Percentiles rank a stretch among this genome's conserved stretches.
phyloP scores from a whole-genome alignment of 2,329 filamentous ascomycete genomes.

The Apiospora koreana region DNA sequence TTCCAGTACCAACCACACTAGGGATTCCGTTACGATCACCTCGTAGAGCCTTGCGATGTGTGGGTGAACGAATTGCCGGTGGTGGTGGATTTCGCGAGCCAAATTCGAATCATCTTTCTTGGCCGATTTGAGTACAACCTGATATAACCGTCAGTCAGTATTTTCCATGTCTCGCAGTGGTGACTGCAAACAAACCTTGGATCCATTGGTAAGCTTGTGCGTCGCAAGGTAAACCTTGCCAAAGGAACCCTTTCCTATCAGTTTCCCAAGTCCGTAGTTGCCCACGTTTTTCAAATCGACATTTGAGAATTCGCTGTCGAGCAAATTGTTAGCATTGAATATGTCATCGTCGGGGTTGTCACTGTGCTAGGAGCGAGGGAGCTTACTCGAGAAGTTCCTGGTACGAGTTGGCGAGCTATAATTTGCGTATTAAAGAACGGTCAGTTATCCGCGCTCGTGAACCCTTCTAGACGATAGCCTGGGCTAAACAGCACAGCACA shows the following conservation, averaged over 20 bases:
- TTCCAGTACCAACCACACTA: slow-evolving; percentile 96
- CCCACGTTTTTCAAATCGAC: slow-evolving; percentile 90
- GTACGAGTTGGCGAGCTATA: slow-evolving; percentile 92
- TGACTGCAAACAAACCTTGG: slow-evolving; percentile 65
- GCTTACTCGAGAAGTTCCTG: slow-evolving; percentile 91
- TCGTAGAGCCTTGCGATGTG: slow-evolving; percentile 97
- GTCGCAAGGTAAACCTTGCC: slow-evolving; percentile 96
- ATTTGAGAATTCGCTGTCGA: slow-evolving; percentile 82
- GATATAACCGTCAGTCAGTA: slow-evolving; percentile 20
- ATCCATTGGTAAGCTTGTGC: slow-evolving; percentile 98
- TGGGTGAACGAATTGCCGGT: slow-evolving; percentile 95
- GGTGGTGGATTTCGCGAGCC: slow-evolving; percentile 96
- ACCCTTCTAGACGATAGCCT: neutral
- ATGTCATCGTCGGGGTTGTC: slow-evolving; percentile 16
- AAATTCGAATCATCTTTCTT: slow-evolving; percentile 96
- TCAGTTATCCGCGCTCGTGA: slow-evolving; percentile 15
- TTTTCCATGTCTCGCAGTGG: slow-evolving; percentile 5
- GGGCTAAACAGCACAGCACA: neutral
- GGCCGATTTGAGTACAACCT: slow-evolving; percentile 98
- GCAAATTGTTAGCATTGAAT: slow-evolving; percentile 14
- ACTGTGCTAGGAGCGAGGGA: neutral
- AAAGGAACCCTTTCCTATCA: slow-evolving; percentile 98
- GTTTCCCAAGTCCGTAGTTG: slow-evolving; percentile 86
- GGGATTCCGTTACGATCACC: slow-evolving; percentile 90
- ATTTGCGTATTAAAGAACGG: neutral